phyloP scores from a whole-genome alignment of 352 stramenopile genomes.

The Phytophthora fragariae region DNA sequence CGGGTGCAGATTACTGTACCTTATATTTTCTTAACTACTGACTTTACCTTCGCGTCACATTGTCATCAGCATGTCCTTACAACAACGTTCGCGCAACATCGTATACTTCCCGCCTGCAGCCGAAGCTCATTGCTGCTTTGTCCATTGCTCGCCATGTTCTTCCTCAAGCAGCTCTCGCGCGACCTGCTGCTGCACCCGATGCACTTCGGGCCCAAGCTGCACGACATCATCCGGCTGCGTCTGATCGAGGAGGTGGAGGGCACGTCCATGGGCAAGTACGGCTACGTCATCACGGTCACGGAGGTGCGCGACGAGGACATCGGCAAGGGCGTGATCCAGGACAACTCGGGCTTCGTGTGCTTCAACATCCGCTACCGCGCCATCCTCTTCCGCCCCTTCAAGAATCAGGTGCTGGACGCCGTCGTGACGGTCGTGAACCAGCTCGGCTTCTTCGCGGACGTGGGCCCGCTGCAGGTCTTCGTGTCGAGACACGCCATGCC shows the following conservation, averaged over 20 bases:
- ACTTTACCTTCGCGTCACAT: too few relatives aligned
- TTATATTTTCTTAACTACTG: too few relatives aligned
- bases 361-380: constrained; percentile 97
- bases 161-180: constrained; percentile 88
- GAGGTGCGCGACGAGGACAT: constrained; percentile 97
- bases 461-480: constrained; percentile 97
- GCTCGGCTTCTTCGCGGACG: constrained; percentile 97
- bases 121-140: not conserved
- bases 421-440: constrained; percentile 97
- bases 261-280: constrained; percentile 95
- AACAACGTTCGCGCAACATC: too few relatives aligned
- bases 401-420: constrained; percentile 98
- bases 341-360: constrained; percentile 97
- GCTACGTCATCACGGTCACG: constrained; percentile 98
- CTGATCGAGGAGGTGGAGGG: constrained; percentile 97
- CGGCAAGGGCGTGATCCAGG: constrained; percentile 97
- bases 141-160: constrained; percentile 65
- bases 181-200: constrained; percentile 96
- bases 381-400: constrained; percentile 97
- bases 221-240: constrained; percentile 95
- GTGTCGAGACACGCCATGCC: constrained; percentile 96
- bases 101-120: too few relatives aligned
- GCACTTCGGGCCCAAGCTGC: constrained; percentile 96
- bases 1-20: too few relatives aligned
- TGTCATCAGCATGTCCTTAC: too few relatives aligned